phyloP scores from a whole-genome alignment of 1,284 basidiomycete species.

The Cutaneotrichosporon curvatum region DNA sequence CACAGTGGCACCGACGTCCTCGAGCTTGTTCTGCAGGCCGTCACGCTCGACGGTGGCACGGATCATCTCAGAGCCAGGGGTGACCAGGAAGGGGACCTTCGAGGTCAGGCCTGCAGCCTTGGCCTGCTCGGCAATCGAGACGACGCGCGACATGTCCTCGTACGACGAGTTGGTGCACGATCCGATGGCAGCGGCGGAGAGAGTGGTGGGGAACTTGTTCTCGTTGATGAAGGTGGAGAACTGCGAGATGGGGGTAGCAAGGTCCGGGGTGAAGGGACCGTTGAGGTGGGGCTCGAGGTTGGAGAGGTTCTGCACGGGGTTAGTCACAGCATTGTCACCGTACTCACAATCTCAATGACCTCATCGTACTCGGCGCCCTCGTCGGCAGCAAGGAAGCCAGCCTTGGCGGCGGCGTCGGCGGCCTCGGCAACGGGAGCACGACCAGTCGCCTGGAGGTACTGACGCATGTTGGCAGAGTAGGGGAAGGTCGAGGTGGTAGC shows the following conservation, averaged over 20 bases:
- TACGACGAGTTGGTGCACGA: slow-evolving; percentile 98
- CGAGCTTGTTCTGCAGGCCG: slow-evolving; percentile 45
- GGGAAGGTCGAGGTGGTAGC: slow-evolving; percentile 98
- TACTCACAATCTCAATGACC: slow-evolving; percentile 79
- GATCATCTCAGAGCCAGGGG: slow-evolving; percentile 95
- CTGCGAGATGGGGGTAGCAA: slow-evolving; percentile 89
- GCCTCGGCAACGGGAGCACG: slow-evolving; percentile 79
- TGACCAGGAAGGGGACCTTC: slow-evolving; percentile 91
- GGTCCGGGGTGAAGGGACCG: slow-evolving; percentile 96
- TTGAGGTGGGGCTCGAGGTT: slow-evolving; percentile 92
- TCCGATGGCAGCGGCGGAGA: slow-evolving; percentile 88
- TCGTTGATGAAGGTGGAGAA: slow-evolving; percentile 74
- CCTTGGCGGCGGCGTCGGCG: slow-evolving; percentile 73
- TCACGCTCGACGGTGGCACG: slow-evolving; percentile 97
- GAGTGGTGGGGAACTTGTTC: slow-evolving; percentile 84
- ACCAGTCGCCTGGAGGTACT: slow-evolving; percentile 84
- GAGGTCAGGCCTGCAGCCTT: slow-evolving; percentile 70
- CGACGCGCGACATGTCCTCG: slow-evolving; percentile 89
- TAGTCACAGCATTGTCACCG: neutral
- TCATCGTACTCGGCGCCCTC: slow-evolving; percentile 92
- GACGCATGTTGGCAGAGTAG: slow-evolving; percentile 81
- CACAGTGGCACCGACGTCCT: slow-evolving; percentile 57
- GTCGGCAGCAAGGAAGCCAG: slow-evolving; percentile 76
- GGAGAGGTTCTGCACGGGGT: slow-evolving; percentile 62
- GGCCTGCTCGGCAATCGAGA: slow-evolving; percentile 85